Percentiles rank a stretch among this genome's conserved stretches.
Conservation (phyloP, 371 early-diverging fungal genomes). For the Blastocladiella emersonii region DNA sequence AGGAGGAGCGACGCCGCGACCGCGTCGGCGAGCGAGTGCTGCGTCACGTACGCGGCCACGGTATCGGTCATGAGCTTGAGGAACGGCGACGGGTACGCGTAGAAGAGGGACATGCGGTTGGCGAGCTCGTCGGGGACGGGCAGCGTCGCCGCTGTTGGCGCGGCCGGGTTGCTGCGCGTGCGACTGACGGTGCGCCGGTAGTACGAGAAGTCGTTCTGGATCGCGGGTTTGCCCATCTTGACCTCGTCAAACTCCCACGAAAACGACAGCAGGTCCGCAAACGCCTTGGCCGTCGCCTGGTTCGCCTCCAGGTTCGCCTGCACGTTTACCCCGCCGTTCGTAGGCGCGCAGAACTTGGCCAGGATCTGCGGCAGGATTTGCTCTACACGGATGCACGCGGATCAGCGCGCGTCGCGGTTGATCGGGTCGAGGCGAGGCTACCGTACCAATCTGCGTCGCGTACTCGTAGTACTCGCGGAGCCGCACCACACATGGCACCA, state of each 20-base stretch:
- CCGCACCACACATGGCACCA: constrained; percentile 59
- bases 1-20: constrained; percentile 50
- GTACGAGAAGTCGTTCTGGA: constrained; percentile 93
- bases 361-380: constrained; percentile 55
- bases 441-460: constrained; percentile 49
- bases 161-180: constrained; percentile 40
- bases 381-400: constrained; percentile 28
- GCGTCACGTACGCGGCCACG: constrained; percentile 33
- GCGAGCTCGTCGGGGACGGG: constrained; percentile 76
- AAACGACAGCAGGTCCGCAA: constrained; percentile 72
- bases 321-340: constrained; percentile 31
- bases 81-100: constrained; percentile 88
- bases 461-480: constrained; percentile 66
- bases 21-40: constrained; percentile 28
- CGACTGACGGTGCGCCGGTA: constrained; percentile 80
- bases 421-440: not conserved
- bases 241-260: constrained; percentile 77
- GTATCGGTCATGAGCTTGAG: constrained; percentile 67
- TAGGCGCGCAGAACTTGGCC: constrained; percentile 46
- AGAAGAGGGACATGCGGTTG: constrained; percentile 84
- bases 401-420: not conserved
- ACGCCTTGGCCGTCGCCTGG: constrained; percentile 57
- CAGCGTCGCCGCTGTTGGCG: constrained; percentile 19
- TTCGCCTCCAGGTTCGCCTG: constrained; percentile 48
- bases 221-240: constrained; percentile 78